Evolutionary conservation across 2,329 filamentous ascomycete species (phyloP).

Genomic region (Sarocladium oryzae): DNA sequence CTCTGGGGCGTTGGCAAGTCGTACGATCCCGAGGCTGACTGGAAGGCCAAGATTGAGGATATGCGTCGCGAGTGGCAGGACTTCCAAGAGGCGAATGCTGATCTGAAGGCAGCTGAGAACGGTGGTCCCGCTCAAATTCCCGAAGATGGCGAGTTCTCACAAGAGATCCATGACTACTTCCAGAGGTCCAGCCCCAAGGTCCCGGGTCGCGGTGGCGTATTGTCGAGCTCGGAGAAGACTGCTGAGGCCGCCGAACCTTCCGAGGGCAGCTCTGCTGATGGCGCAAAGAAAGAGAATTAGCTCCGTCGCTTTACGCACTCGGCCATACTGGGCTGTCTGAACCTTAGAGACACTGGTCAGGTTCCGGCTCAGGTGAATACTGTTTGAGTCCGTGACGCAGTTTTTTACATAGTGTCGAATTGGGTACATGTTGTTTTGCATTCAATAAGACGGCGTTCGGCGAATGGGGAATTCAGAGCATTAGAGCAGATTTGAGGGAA

Average conservation of each 20-base stretch:
- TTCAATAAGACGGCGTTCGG: background rate
- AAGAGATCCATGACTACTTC: slow-evolving; percentile 51
- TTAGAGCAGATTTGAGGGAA: no score
- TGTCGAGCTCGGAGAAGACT: slow-evolving; percentile 7
- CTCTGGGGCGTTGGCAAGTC: slow-evolving; percentile 68
- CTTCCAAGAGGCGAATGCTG: slow-evolving; percentile 35
- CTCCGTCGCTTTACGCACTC: background rate
- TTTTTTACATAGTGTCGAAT: no score
- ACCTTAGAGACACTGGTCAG: no score
- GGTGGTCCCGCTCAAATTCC: slow-evolving; percentile 22
- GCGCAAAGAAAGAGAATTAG: background rate
- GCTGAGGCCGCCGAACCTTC: background rate
- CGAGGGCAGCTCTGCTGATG: background rate
- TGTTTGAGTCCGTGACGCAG: background rate
- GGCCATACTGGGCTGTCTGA: background rate
- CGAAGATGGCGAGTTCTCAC: slow-evolving; percentile 44
- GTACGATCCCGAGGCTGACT: slow-evolving; percentile 80
- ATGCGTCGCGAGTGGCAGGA: slow-evolving; percentile 61
- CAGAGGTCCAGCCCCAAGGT: slow-evolving; percentile 30
- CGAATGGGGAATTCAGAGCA: background rate
- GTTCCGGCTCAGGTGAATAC: background rate
- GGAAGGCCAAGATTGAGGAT: slow-evolving; percentile 76
- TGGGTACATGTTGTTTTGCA: background rate
- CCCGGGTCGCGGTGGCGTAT: slow-evolving; percentile 13
- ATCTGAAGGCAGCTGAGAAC: slow-evolving; percentile 28